phyloP scores from a whole-genome alignment of 2,329 filamentous ascomycete species.

The Pseudocercospora pini-densiflorae region DNA sequence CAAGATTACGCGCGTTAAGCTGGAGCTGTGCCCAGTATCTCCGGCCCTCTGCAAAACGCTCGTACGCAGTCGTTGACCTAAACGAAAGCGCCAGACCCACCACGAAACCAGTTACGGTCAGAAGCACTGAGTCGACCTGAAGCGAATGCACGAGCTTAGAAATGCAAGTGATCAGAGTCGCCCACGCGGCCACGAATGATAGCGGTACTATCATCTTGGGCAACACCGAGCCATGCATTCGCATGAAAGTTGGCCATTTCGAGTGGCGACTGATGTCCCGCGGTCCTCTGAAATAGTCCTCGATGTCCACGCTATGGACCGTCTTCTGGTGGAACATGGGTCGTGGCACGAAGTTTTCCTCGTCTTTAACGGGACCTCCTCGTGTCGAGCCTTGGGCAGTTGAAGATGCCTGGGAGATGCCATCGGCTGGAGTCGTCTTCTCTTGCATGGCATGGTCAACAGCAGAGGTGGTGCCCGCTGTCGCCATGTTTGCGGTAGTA shows the following conservation, averaged over 20 bases:
- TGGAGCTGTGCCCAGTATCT: conserved; percentile 67
- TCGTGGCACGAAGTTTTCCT: conserved; percentile 14
- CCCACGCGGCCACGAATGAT: conserved; percentile 65
- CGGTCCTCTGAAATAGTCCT: conserved; percentile 49
- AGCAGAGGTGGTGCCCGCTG: neutral
- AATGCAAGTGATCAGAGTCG: conserved; percentile 66
- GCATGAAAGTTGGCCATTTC: conserved; percentile 76
- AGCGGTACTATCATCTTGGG: conserved; percentile 76
- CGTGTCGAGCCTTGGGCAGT: neutral
- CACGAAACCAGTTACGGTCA: conserved; percentile 81
- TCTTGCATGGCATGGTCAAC: conserved; percentile 2
- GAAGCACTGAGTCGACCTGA: conserved; percentile 67
- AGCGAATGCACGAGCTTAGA: conserved; percentile 48
- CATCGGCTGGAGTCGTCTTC: neutral
- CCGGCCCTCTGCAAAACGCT: conserved; percentile 64
- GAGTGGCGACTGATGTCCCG: conserved; percentile 74
- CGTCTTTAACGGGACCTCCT: conserved; percentile 5
- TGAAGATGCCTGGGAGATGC: neutral
- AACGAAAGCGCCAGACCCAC: conserved; percentile 80
- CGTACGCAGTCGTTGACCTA: conserved; percentile 76
- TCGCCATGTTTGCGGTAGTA: neutral
- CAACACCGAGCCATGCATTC: conserved; percentile 74
- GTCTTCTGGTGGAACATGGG: conserved; percentile 23
- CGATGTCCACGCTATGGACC: conserved; percentile 33
- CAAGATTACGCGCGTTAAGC: conserved; percentile 61